Evolutionary conservation across 805 yeast species (phyloP).

Genomic region (Candida boleticola): DNA sequence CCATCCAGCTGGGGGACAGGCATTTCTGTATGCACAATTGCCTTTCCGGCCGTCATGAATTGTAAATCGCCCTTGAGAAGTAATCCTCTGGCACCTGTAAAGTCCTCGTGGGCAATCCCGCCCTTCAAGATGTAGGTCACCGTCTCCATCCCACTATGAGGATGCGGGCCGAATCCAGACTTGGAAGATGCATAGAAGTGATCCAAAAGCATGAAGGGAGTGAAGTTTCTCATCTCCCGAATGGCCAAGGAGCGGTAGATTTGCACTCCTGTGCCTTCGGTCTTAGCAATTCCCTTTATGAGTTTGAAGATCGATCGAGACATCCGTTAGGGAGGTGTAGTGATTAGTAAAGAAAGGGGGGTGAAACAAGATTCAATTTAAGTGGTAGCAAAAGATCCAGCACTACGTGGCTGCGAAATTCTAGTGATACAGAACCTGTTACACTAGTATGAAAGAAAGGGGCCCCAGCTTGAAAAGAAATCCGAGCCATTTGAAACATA

Average conservation of each 20-base stretch:
- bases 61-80: conserved; percentile 82
- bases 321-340: no score
- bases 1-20: conserved; percentile 33
- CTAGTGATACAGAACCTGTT: no score
- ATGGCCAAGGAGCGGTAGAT: conserved; percentile 82
- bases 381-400: no score
- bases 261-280: conserved; percentile 83
- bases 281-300: conserved; percentile 58
- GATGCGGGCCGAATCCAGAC: conserved; percentile 79
- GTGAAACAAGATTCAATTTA: no score
- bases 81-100: conserved; percentile 80
- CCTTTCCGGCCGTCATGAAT: conserved; percentile 92
- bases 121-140: conserved; percentile 66
- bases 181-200: conserved; percentile 63
- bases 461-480: no score
- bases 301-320: conserved; percentile 23
- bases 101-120: conserved; percentile 77
- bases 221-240: conserved; percentile 63
- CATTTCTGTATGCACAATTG: conserved; percentile 80
- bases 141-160: conserved; percentile 84
- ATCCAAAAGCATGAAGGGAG: conserved; percentile 81
- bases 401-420: no score
- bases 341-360: no score
- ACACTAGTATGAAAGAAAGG: no score
- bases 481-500: no score